Conservation (phyloP, 1,284 basidiomycete genomes). For the Ustilago hordei region DNA sequence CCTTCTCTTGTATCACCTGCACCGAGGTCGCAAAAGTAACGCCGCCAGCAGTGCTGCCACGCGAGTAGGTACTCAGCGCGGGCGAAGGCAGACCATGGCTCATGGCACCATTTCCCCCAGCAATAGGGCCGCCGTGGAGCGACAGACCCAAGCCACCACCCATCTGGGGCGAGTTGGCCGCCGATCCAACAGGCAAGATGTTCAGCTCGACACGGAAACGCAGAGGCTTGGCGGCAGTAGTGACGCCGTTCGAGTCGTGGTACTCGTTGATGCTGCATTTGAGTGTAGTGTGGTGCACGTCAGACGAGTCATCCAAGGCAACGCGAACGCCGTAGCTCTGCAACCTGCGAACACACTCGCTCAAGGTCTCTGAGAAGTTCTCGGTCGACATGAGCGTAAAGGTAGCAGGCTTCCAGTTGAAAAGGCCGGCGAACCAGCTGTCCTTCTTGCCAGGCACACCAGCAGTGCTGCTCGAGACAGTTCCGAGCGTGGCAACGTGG, state of each 20-base stretch:
- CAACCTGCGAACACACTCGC: constrained; percentile 77
- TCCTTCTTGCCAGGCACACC: constrained; percentile 73
- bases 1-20: constrained; percentile 86
- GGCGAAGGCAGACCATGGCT: constrained; percentile 41
- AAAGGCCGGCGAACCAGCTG: constrained; percentile 88
- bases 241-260: constrained; percentile 41
- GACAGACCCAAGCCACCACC: constrained; percentile 34
- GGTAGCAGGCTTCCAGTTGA: constrained; percentile 82
- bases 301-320: constrained; percentile 74
- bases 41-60: constrained; percentile 24
- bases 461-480: constrained; percentile 10
- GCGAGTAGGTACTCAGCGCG: constrained; percentile 46
- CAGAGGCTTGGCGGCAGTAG: constrained; percentile 57
- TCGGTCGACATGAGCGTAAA: constrained; percentile 71
- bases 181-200: constrained; percentile 59
- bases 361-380: constrained; percentile 77
- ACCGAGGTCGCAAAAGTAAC: constrained; percentile 73
- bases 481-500: constrained; percentile 17
- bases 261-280: constrained; percentile 60
- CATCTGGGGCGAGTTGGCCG: constrained; percentile 36
- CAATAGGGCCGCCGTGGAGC: constrained; percentile 21
- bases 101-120: constrained; percentile 17
- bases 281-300: constrained; percentile 57
- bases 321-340: constrained; percentile 78
- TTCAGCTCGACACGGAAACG: constrained; percentile 67